Base-by-base conservation (phyloP, 2,329 filamentous ascomycete species). In the Ilyonectria sp. region DNA sequence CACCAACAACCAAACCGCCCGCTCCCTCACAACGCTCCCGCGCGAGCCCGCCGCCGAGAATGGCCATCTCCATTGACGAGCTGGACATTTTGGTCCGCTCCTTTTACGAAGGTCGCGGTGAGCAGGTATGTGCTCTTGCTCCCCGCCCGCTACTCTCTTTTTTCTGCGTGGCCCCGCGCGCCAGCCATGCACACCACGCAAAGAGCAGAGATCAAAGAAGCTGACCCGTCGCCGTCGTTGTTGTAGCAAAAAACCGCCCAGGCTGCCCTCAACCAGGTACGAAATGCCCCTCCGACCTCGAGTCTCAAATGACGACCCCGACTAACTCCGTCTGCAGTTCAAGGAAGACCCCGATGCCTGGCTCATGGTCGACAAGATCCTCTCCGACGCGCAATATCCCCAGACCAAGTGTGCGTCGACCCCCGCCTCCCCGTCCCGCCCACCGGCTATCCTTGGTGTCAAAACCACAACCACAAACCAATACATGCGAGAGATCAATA, bases 291-390 rank as follows among this genome's bases (percentile, higher is more conserved):
- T 43, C 29, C n/a, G 52, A 56, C 23, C 57, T 50, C 35, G 5
- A 10, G n/a, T 15, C 15, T 17, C 2, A 4, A 33, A 19, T 9
- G 43, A 8, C 46, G 46, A 23, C 19, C 33, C 58, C 59, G 46
- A 56, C 75, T 77, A 52, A 73, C 69, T 60, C 26, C 70, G 21
- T 61, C 71, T 68, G 50, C 70, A 98, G 94, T 99, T 99, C 89
- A 98, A 98, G 83, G 96, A 98, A 86, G 97, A 98, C 79, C 95
- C 95, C 65, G 96, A 99, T 85, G 92, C 96, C 67, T 99, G 96
- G 96, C 89, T 98, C 73, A 90, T 98, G 81, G 96, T 98, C 77
- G 96, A 98, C 81, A 95, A 97, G 85, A 97, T 99, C 78, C 89
- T 99, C 70, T 92, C 95, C 82, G 93, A 97, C 82, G 93, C 96